A percentile compares a stretch with the other conserved stretches of the same genome.
Evolutionary conservation across 805 yeast species (phyloP).

Genomic region (Ogataea sp.): DNA sequence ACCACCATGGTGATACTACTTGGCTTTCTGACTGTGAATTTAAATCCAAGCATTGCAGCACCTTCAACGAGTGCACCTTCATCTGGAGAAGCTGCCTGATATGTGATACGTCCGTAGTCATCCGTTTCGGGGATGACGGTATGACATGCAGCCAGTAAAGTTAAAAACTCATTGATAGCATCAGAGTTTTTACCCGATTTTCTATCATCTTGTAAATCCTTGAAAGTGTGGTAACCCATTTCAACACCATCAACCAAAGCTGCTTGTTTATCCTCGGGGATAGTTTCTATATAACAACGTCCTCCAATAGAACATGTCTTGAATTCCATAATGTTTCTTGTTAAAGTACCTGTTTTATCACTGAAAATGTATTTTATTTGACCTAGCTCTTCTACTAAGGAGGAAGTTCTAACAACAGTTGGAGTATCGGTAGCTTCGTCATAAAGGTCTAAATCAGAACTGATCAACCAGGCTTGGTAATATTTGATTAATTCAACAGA

Average conservation of each 20-base stretch:
- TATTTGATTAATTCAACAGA: constrained; percentile 94
- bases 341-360: constrained; percentile 95
- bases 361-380: constrained; percentile 94
- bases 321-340: constrained; percentile 95
- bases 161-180: constrained; percentile 72
- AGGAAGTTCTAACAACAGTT: constrained; percentile 89
- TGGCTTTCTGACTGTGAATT: constrained; percentile 80
- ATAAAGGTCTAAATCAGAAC: constrained; percentile 92
- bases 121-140: constrained; percentile 91
- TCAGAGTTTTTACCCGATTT: constrained; percentile 23
- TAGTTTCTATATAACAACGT: constrained; percentile 72
- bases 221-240: constrained; percentile 69
- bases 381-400: constrained; percentile 93
- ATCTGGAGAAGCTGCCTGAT: constrained; percentile 99
- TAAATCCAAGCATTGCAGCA: constrained; percentile 82
- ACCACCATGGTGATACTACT: constrained; percentile 62
- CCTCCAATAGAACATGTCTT: constrained; percentile 93
- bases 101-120: constrained; percentile 61
- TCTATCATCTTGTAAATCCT: constrained; percentile 44
- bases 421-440: constrained; percentile 86
- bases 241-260: constrained; percentile 70
- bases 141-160: constrained; percentile 85
- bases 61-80: constrained; percentile 99
- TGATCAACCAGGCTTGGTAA: constrained; percentile 89
- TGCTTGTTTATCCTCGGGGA: constrained; percentile 85